These are phyloP conservation scores for Colletotrichum echinochloae DNA, from an alignment of 2,329 filamentous ascomycete genomes.

Conservation along the genomic window DNA sequence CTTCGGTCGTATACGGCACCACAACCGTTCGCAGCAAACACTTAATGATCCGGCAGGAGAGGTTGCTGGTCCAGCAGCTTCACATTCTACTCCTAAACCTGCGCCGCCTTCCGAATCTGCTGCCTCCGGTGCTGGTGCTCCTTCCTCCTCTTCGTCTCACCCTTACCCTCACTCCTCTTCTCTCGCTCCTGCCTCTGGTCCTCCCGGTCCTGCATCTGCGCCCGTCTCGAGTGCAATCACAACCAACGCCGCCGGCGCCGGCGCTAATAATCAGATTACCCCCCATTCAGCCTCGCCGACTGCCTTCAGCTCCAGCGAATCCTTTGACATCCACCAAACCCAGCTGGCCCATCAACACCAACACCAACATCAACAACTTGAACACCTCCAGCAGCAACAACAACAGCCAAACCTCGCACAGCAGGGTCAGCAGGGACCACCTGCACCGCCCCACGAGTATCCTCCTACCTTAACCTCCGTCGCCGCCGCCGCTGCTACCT, in stretches of 20 bases:
- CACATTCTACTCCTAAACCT: conserved; percentile 38
- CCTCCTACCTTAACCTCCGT: conserved; percentile 48
- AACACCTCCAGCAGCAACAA: conserved; percentile 49
- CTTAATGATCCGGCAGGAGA: conserved; percentile 59
- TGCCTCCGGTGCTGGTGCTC: conserved; percentile 36
- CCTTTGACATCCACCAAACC: conserved; percentile 52
- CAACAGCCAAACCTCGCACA: conserved; percentile 46
- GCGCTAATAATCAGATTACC: conserved; percentile 46
- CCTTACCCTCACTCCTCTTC: conserved; percentile 18
- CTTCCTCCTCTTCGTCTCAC: conserved; percentile 34
- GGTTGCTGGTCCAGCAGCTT: conserved; percentile 42
- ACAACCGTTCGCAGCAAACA: conserved; percentile 68
- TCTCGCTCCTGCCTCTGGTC: conserved; percentile 28
- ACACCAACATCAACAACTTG: conserved; percentile 43
- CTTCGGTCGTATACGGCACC: conserved; percentile 67
- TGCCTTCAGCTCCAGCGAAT: conserved; percentile 61
- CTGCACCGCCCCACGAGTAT: conserved; percentile 43
- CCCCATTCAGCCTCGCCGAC: conserved; percentile 62
- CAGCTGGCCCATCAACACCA: conserved; percentile 47
- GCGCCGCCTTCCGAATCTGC: conserved; percentile 27
- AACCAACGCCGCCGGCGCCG: conserved; percentile 43
- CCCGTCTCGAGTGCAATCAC: conserved; percentile 40
- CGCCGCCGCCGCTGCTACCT: conserved; percentile 46
- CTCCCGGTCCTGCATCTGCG: conserved; percentile 40
- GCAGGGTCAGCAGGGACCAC: conserved; percentile 48